A percentile compares a stretch with the other conserved stretches of the same genome.
Conservation (phyloP, 176 grass and related monocot species). For the Tuctoria greenei region DNA sequence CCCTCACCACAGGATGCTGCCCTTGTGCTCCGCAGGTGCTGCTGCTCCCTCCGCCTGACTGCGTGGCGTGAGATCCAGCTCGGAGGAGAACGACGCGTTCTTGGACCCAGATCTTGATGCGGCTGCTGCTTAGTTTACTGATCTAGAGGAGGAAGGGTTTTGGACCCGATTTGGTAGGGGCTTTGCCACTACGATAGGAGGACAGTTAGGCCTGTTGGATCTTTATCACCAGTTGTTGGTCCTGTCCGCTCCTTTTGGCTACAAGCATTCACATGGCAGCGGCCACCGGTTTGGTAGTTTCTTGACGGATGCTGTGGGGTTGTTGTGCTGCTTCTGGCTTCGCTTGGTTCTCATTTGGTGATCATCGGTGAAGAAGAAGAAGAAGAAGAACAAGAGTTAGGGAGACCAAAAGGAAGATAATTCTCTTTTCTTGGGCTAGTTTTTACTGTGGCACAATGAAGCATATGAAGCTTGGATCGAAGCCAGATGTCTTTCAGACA, state of each 20-base stretch:
- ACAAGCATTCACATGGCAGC: constrained; percentile 43
- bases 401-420: neutral
- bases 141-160: constrained; percentile 43
- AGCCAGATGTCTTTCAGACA: constrained; percentile 84
- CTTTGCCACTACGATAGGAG: constrained; percentile 40
- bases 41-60: constrained; percentile 29
- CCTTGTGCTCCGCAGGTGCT: constrained; percentile 63
- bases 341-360: constrained; percentile 30
- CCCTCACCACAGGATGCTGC: constrained; percentile 68
- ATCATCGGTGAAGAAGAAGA: constrained; percentile 27
- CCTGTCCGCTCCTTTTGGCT: constrained; percentile 34
- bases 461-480: constrained; percentile 99
- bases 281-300: constrained; percentile 47
- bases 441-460: constrained; percentile 60
- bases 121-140: constrained; percentile 47
- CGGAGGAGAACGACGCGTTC: constrained; percentile 18
- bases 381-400: constrained; percentile 22
- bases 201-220: constrained; percentile 46
- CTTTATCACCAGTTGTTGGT: constrained; percentile 52
- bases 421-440: neutral
- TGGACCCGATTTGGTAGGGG: constrained; percentile 51
- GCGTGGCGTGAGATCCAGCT: constrained; percentile 42
- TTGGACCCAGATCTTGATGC: constrained; percentile 62
- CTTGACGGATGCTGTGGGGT: constrained; percentile 57
- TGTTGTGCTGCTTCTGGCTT: constrained; percentile 46